These are phyloP conservation scores for Fusarium sp. DNA, from an alignment of 2,329 filamentous ascomycete genomes.

Conservation along the genomic window DNA sequence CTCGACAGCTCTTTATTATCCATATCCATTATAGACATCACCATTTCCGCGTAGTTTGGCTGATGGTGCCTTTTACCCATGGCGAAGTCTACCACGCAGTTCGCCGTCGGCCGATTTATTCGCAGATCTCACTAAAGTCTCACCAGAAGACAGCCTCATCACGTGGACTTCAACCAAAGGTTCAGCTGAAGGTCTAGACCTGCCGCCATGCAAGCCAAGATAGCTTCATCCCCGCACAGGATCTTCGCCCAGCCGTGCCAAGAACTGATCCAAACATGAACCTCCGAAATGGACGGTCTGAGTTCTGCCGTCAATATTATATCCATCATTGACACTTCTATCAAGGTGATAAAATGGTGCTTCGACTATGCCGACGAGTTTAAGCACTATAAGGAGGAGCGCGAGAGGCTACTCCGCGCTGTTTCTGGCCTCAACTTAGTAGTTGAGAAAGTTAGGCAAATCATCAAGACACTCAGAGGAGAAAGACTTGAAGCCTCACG, in stretches of 20 bases:
- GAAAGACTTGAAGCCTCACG: not conserved
- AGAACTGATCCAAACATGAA: not conserved
- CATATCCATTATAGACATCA: not conserved
- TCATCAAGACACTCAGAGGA: not conserved
- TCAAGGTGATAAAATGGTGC: not conserved
- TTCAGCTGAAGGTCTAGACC: not conserved
- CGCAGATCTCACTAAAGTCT: not conserved
- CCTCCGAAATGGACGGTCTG: not conserved
- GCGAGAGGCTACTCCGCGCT: not conserved
- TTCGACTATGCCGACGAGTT: not conserved
- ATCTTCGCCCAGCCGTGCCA: not conserved
- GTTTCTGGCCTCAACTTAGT: not conserved
- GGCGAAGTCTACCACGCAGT: not conserved
- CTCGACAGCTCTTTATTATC: rapidly evolving
- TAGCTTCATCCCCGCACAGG: not conserved
- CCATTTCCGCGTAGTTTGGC: not conserved
- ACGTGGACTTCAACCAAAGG: not conserved
- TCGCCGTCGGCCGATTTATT: not conserved
- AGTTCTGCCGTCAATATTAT: not conserved
- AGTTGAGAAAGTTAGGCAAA: not conserved
- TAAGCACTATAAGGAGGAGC: not conserved
- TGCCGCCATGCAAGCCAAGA: not conserved
- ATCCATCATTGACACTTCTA: not conserved
- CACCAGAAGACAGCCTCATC: not conserved
- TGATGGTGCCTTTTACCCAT: not conserved